Evolutionary conservation across 768 basidiomycete genomes (phyloP), one percentile per base, ranked within the genome.

Genomic region (Russula lepida): DNA sequence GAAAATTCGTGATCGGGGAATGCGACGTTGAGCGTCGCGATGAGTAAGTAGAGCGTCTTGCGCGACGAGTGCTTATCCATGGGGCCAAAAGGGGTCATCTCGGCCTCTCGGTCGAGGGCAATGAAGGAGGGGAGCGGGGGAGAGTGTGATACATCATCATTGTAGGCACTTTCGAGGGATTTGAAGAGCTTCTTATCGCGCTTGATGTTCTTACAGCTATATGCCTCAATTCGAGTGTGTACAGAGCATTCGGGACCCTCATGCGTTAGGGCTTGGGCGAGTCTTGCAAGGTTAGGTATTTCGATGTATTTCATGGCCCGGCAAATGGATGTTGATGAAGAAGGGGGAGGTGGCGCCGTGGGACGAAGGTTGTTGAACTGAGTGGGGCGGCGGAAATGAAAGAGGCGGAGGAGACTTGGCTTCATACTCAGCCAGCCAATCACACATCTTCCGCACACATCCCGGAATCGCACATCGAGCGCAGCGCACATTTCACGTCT

Each of bases 1-100:
- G 91, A 90, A 77, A 98, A 99, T 70, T 98, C 95, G 76, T 98
- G 83, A 81, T 98, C 95, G 2, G 95, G 95, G 71, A 95, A 99
- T 6, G 95, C 95, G 69, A 92, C 84, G 77, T 99, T 99, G 69
- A 99, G 86, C 3, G 94, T 93, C 33, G 92, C 89, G 69, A 98
- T 97, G 71, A 98, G 88, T 53, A 95, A 84, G 78, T 94, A 97
- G 59, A 97, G 86, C 4, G 91, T 95, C 81, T 95, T 97, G 68
- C 92, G 81, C 35, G 88, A 86, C 49, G 81, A 78, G 46, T 85
- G 87, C 69, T 90, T 86, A 78, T 89, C 86, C 70, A 97, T 86
- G 53, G 92, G 86, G 2, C 95, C 95, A 68, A 98, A 98, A 0
- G 92, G 88, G 47, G 90, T 90, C 72, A 84, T 81, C 69, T 89